These are phyloP conservation scores for Malus fusca DNA, from an alignment of 306 rosid genomes.

Conservation along the genomic window DNA sequence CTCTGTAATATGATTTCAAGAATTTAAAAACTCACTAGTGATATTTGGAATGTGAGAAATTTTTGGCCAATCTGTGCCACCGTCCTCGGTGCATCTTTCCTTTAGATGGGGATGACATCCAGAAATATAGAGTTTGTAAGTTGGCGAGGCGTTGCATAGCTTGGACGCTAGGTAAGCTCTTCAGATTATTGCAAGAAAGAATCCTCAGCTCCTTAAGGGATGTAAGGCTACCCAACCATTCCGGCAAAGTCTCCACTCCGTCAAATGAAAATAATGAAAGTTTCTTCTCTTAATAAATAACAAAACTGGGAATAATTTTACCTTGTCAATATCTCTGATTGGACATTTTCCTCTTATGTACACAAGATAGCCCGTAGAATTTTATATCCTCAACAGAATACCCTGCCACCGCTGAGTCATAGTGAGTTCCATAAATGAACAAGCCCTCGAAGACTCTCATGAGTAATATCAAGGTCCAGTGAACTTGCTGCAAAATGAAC, in stretches of 20 bases:
- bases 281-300: background rate
- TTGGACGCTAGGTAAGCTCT: background rate
- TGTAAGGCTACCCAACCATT: background rate
- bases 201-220: background rate
- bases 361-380: constrained; percentile 61
- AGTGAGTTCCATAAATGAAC: too few species aligned
- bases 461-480: too few species aligned
- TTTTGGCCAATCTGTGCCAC: background rate
- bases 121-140: too few species aligned
- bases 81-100: background rate
- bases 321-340: constrained; percentile 60
- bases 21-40: background rate
- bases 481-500: too few species aligned
- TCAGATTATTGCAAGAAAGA: background rate
- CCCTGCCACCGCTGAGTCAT: too few species aligned
- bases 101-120: background rate
- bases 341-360: constrained; percentile 75
- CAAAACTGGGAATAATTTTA: background rate
- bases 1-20: too few species aligned
- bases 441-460: too few species aligned
- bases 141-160: background rate
- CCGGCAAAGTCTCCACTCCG: too few species aligned
- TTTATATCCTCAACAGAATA: too few species aligned
- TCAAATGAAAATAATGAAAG: background rate
- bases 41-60: too few species aligned